Evolutionary conservation across 306 rosid species (phyloP).

Genomic region (Vigna reflexopilosa): DNA sequence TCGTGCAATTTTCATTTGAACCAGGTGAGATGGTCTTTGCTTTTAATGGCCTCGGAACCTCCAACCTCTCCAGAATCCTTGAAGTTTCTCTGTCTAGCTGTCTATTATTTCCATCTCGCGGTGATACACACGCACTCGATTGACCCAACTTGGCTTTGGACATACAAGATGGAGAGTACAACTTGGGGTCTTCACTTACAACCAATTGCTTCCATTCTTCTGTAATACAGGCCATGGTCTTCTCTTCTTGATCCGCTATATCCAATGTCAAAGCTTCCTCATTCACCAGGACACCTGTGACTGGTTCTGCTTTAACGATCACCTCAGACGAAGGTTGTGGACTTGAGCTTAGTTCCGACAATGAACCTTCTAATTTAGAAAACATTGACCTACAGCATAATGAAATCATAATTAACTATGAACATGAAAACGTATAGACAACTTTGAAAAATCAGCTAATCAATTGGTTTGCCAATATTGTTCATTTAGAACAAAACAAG

Average conservation of each 20-base stretch:
- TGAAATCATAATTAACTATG: slow-evolving; percentile 31
- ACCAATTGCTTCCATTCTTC: slow-evolving; percentile 86
- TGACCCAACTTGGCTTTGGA: slow-evolving; percentile 57
- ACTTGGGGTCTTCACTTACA: slow-evolving; percentile 59
- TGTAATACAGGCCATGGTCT: slow-evolving; percentile 54
- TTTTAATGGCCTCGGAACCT: slow-evolving; percentile 72
- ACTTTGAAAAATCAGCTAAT: slow-evolving; percentile 31
- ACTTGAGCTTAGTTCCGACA: slow-evolving; percentile 50
- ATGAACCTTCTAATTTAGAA: slow-evolving; percentile 50
- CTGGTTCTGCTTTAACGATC: slow-evolving; percentile 42
- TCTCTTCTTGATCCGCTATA: slow-evolving; percentile 48
- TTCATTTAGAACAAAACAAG: slow-evolving; percentile 33
- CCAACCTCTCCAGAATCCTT: slow-evolving; percentile 84
- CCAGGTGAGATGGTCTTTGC: slow-evolving; percentile 51
- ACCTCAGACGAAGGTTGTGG: slow-evolving; percentile 46
- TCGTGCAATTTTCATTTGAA: slow-evolving; percentile 48
- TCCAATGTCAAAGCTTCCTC: slow-evolving; percentile 36
- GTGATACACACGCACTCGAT: slow-evolving; percentile 45
- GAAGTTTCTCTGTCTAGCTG: slow-evolving; percentile 68
- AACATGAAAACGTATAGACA: neutral
- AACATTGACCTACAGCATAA: slow-evolving; percentile 56
- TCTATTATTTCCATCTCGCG: slow-evolving; percentile 53
- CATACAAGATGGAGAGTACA: slow-evolving; percentile 54
- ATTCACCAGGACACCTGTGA: slow-evolving; percentile 35
- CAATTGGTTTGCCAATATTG: slow-evolving; percentile 27